Base-by-base conservation (phyloP, 352 stramenopile species). In the Globisporangium paroecandrum region DNA sequence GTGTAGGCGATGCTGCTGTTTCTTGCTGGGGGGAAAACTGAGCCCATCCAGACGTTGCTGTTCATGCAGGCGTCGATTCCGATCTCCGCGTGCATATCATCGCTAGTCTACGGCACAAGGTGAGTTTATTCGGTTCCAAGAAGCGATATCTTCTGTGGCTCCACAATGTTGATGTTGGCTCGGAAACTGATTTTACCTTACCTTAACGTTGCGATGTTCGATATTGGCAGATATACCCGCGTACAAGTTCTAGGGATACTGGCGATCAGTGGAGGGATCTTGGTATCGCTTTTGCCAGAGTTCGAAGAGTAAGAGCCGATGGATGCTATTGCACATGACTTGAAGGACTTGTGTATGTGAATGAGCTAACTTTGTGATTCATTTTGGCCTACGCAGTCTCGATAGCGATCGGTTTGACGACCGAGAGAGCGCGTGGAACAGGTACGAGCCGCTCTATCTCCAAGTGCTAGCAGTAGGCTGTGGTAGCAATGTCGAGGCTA, bases 51-150 rank as follows among this genome's bases (percentile, higher is more conserved):
- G 58, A 96, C 89, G 29, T 74, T 96, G 13, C 69, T 95, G 29
- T 87, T 96, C 65, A 83, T 96, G 82, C 89, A 96, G 66, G 89
- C 87, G 27, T 91, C 85, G 9, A 82, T 96, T 12, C 89, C 89
- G 0, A 38, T 93, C 15, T 91, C 83, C n/a, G 74, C 74, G 8
- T 87, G 78, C 47, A 73, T 91, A 32, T 94, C 81, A 13, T 72
- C 71, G 13, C 34, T 81, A 8, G 58, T 88, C 49, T 92, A 89
- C 22, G 77, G 80, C 12, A 81, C 82, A 56, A 77, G 78, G 83
- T 91, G 60, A 6, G 57, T 66, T 29, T 15, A 1, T 15, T 60
- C 46, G 43, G 1, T 20, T 51, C 18, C 18, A 24, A 51, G 10
- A 24, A 22, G 18, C 6, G 43, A 6, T 24, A 43, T 58, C 25